A percentile compares a stretch with the other conserved stretches of the same genome.
Evolutionary conservation across 768 basidiomycete genomes (phyloP).

Genomic region (Hypholoma fasciculare): DNA sequence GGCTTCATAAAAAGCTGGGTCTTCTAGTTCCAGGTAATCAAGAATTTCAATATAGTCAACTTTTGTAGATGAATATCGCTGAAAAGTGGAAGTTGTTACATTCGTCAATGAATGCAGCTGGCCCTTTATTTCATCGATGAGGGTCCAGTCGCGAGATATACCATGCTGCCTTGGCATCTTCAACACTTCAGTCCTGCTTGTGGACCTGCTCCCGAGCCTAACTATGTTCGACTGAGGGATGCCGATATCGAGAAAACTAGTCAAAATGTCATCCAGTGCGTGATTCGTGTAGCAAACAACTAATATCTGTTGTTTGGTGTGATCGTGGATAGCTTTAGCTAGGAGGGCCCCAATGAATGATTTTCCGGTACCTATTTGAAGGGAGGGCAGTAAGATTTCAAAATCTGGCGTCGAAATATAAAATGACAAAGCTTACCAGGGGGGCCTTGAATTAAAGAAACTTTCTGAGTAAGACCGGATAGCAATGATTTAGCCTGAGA

Average conservation of each 20-base stretch:
- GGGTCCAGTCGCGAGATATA: background rate
- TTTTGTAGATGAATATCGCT: background rate
- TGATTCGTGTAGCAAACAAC: slow-evolving; percentile 79
- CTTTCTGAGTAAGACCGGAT: slow-evolving; percentile 51
- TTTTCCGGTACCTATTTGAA: slow-evolving; percentile 63
- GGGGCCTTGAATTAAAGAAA: slow-evolving; percentile 70
- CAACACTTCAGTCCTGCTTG: slow-evolving; percentile 43
- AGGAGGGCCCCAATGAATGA: slow-evolving; percentile 71
- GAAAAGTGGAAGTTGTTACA: background rate
- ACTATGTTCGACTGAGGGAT: slow-evolving; percentile 52
- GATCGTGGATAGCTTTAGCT: slow-evolving; percentile 57
- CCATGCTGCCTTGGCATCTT: slow-evolving; percentile 38
- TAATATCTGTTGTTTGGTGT: slow-evolving; percentile 51
- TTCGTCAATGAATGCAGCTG: background rate
- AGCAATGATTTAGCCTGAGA: slow-evolving; percentile 51
- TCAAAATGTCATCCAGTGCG: slow-evolving; percentile 69
- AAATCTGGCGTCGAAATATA: background rate
- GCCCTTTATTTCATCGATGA: background rate
- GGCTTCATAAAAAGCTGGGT: slow-evolving; percentile 40
- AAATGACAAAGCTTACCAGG: slow-evolving; percentile 50
- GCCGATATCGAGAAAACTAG: slow-evolving; percentile 59
- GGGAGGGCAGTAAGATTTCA: no score
- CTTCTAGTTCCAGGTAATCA: slow-evolving; percentile 52
- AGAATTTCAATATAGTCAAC: slow-evolving; percentile 18
- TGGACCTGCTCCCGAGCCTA: slow-evolving; percentile 60